Conservation (phyloP, 2,329 filamentous ascomycete genomes). For the Cercospora sp. region DNA sequence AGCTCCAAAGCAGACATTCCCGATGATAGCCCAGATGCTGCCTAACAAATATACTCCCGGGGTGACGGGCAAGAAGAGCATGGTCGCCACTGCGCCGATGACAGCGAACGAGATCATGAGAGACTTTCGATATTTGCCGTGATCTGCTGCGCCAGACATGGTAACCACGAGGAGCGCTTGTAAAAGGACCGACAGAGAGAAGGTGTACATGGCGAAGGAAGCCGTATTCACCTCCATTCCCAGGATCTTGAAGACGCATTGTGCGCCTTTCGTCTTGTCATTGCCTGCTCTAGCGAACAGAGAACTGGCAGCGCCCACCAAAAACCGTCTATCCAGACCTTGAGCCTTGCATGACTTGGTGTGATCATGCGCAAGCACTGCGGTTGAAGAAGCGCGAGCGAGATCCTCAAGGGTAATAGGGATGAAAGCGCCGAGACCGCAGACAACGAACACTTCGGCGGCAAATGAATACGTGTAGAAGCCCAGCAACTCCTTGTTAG, state of each 20-base stretch:
- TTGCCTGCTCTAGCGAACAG: conserved; percentile 1
- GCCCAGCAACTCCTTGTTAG: conserved; percentile 79
- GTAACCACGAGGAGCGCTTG: conserved; percentile 91
- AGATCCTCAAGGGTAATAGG: conserved; percentile 93
- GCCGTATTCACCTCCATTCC: conserved; percentile 91
- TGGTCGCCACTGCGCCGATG: conserved; percentile 76
- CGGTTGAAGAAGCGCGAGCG: conserved; percentile 73
- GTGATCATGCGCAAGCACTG: conserved; percentile 77
- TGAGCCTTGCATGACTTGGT: conserved; percentile 63
- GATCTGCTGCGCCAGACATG: conserved; percentile 93
- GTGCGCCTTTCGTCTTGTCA: conserved; percentile 48
- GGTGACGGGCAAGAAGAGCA: conserved; percentile 80
- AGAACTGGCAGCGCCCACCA: neutral
- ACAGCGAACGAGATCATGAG: conserved; percentile 84
- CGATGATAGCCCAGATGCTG: conserved; percentile 79
- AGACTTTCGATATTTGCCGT: conserved; percentile 83
- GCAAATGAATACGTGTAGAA: conserved; percentile 98
- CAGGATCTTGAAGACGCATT: conserved; percentile 80
- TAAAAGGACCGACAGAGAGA: conserved; percentile 84
- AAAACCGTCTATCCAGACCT: conserved; percentile 14
- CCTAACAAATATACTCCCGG: conserved; percentile 77
- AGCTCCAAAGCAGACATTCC: conserved; percentile 91
- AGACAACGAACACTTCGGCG: conserved; percentile 93
- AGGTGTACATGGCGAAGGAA: conserved; percentile 98
- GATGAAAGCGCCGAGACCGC: conserved; percentile 85